Conservation (phyloP, 2,329 filamentous ascomycete genomes). For the Aspergillus novoparasiticus region DNA sequence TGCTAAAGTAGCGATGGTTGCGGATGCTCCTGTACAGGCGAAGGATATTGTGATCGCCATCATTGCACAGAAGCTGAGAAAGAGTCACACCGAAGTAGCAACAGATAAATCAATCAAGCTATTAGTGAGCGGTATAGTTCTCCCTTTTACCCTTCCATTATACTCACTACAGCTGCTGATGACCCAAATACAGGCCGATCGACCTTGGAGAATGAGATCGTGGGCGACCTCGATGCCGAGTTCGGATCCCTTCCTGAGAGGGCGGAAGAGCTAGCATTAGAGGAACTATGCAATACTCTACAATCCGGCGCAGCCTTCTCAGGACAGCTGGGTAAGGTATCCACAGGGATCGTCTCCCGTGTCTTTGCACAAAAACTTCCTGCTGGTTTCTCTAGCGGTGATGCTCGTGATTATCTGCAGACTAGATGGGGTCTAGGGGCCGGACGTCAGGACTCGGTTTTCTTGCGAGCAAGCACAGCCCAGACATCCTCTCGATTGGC, state of each 20-base stretch:
- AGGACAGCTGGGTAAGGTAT: slow-evolving; percentile 96
- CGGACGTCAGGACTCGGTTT: slow-evolving; percentile 86
- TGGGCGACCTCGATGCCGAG: slow-evolving; percentile 96
- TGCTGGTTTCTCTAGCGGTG: slow-evolving; percentile 97
- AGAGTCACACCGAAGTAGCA: not conserved
- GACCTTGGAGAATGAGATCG: slow-evolving; percentile 96
- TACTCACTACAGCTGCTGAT: not conserved
- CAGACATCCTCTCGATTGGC: slow-evolving; percentile 87
- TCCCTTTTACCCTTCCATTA: not conserved
- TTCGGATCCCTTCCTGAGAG: slow-evolving; percentile 98
- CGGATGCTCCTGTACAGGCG: not conserved
- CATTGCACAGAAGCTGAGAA: not conserved
- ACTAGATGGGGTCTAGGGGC: slow-evolving; percentile 85
- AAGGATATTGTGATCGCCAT: not conserved
- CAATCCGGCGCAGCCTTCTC: slow-evolving; percentile 83
- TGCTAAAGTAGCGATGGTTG: not conserved
- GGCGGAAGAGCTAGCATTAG: slow-evolving; percentile 93
- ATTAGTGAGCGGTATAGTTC: not conserved
- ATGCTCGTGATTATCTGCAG: slow-evolving; percentile 92
- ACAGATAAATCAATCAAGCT: not conserved
- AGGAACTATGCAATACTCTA: slow-evolving; percentile 93
- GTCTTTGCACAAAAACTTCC: slow-evolving; percentile 99
- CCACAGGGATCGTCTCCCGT: slow-evolving; percentile 86
- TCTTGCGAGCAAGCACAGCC: slow-evolving; percentile 87
- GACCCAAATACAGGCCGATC: slow-evolving; percentile 72